Evolutionary conservation across 78 protist genomes (phyloP).

Genomic region (Andalucia godoyi): DNA sequence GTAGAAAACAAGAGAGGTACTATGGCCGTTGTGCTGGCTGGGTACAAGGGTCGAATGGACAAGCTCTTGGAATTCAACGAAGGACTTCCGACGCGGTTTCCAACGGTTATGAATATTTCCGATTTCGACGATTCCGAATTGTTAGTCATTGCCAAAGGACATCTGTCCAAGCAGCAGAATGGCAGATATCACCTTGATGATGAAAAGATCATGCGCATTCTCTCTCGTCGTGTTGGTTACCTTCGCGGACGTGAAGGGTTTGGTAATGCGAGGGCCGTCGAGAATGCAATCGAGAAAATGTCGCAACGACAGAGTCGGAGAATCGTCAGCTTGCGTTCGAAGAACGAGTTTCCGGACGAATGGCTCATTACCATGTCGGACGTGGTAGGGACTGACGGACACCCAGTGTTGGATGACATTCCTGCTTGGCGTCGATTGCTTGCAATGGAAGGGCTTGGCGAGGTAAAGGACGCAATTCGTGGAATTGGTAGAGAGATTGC

Average conservation of each 20-base stretch:
- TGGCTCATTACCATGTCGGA: too few species aligned
- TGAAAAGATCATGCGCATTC: not conserved
- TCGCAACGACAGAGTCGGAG: not conserved
- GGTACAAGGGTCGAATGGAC: conserved; percentile 13
- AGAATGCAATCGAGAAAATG: not conserved
- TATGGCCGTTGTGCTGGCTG: conserved; percentile 13
- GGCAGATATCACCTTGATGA: not conserved
- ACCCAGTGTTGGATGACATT: too few species aligned
- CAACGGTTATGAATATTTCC: not conserved
- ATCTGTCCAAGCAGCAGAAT: not conserved
- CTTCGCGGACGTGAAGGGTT: not conserved
- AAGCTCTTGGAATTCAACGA: not conserved
- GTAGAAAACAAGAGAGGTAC: not conserved
- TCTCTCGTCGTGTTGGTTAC: not conserved
- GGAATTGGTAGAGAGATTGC: not conserved
- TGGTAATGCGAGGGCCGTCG: conserved; percentile 20
- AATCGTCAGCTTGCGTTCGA: too few species aligned
- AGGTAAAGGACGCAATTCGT: conserved; percentile 12
- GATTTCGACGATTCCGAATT: conserved; percentile 4
- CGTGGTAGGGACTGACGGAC: too few species aligned
- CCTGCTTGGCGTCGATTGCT: too few species aligned
- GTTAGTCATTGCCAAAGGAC: not conserved
- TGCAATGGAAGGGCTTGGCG: conserved; percentile 1
- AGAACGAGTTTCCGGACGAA: too few species aligned
- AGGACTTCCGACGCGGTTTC: conserved; percentile 13